Base-by-base conservation (phyloP, 768 basidiomycete genomes). In the Lactarius pseudohatsudake region DNA sequence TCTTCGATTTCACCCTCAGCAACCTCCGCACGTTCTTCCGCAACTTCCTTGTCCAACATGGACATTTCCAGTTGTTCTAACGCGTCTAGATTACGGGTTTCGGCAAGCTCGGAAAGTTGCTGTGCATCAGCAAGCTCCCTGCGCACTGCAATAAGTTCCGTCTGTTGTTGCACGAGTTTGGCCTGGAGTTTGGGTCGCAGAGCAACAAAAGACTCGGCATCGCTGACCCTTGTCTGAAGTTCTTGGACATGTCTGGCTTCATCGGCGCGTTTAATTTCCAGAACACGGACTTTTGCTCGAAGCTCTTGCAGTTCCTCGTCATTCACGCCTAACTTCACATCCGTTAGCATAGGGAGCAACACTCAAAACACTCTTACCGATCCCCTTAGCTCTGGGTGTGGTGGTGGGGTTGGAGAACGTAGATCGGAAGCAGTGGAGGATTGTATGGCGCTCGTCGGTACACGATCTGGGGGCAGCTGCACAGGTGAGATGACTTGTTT, bases 11-110 rank as follows among this genome's bases (percentile, higher is more conserved):
- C 94, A 0, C 81, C 76, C 74, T 94, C 89, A 0, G 88, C 88
- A 2, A 85, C 74, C 76, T 98, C 96, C 0, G 91, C 89, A 66
- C 86, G 86, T 76, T 98, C 96, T 74, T 98, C 97, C 0, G 96
- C 96, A 45, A 98, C 87, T 75, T 99, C 97, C 77, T 94, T 94
- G 75, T 99, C 97, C 71, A 99, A 78, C 84, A 92, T 92, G 3
- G 87, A 83, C 90, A 98, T 94, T 79, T 99, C 97, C 45, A 98
- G 78, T 74, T 96, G 92, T 65, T 98, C 96, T 61, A 91, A 86
- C 1, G 89, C 75, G 74, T 98, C 96, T 2, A 88, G 77, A 1
- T 92, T 79, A 28, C 91, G 82, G 18, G 78, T 79, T 69, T 96
- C 92, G 0, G 87, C 79, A 40, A 94, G 79, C 40, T 87, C 83